Evolutionary conservation across 83 land plant species (phyloP).

Genomic region (Picea engelmannii): DNA sequence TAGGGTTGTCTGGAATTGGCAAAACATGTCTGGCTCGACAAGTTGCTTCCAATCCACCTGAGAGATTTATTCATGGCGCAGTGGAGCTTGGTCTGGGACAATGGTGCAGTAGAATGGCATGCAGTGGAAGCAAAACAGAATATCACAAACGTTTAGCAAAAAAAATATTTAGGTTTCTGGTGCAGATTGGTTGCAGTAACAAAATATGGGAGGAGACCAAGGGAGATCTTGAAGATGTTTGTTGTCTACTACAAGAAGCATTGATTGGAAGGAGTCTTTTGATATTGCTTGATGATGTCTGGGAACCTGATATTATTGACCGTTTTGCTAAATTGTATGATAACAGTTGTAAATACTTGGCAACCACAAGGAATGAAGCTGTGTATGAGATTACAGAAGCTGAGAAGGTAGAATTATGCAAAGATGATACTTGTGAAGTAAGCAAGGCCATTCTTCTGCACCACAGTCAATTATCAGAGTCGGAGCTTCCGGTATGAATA

Average conservation of each 20-base stretch:
- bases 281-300: conserved; percentile 58
- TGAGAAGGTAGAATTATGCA: conserved; percentile 49
- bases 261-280: conserved; percentile 45
- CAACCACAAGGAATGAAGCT: conserved; percentile 54
- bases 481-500: conserved; percentile 44
- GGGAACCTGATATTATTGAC: conserved; percentile 61
- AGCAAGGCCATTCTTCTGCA: conserved; percentile 48
- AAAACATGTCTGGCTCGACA: conserved; percentile 59
- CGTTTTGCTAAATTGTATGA: conserved; percentile 50
- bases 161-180: conserved; percentile 34
- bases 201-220: conserved; percentile 29
- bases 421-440: conserved; percentile 40
- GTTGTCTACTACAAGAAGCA: conserved; percentile 47
- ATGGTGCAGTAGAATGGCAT: conserved; percentile 47
- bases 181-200: conserved; percentile 40
- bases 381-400: conserved; percentile 58
- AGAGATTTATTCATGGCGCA: conserved; percentile 41
- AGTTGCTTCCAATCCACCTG: conserved; percentile 53
- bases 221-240: conserved; percentile 42
- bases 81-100: conserved; percentile 52
- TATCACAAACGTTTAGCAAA: conserved; percentile 49
- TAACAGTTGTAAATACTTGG: conserved; percentile 49
- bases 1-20: conserved; percentile 65
- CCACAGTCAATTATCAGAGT: conserved; percentile 41
- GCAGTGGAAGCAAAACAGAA: conserved; percentile 31